Base-by-base conservation (phyloP, 1,139 yeast species). In the Candida glucosophila region DNA sequence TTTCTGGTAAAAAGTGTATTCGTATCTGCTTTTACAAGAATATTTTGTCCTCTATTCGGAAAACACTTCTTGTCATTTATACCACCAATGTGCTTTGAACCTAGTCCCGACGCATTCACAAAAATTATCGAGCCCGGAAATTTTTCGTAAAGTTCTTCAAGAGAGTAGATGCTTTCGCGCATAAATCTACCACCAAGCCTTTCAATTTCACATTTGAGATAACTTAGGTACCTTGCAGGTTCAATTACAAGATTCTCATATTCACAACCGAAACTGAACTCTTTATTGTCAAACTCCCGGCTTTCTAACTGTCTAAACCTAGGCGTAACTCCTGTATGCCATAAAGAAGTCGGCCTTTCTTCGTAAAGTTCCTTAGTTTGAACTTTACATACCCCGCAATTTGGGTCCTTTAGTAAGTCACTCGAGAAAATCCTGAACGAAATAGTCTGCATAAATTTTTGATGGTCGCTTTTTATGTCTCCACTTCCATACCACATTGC, bases 31-130 rank as follows among this genome's bases (percentile, higher is more conserved):
- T 12, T 25, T 9, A 28, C 29, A 7, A 28, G 12, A n/a, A 28
- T 29, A 22, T 28, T 28, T 17, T 28, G 30, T 2, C 30, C 30
- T 10, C 30, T 20, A 22, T 28, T n/a, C 18, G 8, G 18, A 16
- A 16, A n/a, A 8, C 18, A 8, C 9, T 8, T 16, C 18, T 16
- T 16, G 9, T 8, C 8, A 8, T 8, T 8, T 8, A 16, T n/a
- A 16, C n/a, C 18, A 8, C 18, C 18, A 16, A 16, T 16, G 18
- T 8, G 8, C 18, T 8, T 16, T 16, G 18, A 16, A n/a, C 30
- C 30, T 8, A 25, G 22, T 8, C 30, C 30, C 4, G 30, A 28
- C 13, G 30, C 30, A 28, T 28, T 28, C 15, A 28, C 16, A 19
- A 28, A 28, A 12, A 28, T 14, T 5, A 17, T 17, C 8, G 29